phyloP scores from a whole-genome alignment of 352 stramenopile genomes.

The Pythium scleroteichum region DNA sequence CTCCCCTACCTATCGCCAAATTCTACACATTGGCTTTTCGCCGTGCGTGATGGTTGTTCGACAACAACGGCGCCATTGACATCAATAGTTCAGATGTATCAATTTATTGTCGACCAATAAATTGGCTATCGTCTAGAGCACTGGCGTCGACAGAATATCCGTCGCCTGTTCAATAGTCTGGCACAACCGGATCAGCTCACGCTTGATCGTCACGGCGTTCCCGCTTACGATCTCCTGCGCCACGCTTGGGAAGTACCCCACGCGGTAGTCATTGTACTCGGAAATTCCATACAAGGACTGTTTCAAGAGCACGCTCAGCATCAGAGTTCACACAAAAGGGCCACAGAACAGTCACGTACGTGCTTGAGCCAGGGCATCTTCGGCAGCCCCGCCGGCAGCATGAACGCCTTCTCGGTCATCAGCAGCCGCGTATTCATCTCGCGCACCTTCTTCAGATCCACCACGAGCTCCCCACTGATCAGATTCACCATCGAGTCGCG shows the following conservation, averaged over 20 bases:
- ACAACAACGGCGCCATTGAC: too few relatives aligned
- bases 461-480: conserved; percentile 57
- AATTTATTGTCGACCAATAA: background rate
- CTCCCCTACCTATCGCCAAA: too few relatives aligned
- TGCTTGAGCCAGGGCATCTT: conserved; percentile 85
- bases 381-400: conserved; percentile 61
- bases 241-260: conserved; percentile 72
- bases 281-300: conserved; percentile 82
- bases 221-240: conserved; percentile 68
- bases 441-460: conserved; percentile 78
- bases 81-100: background rate
- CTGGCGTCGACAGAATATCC: conserved; percentile 63
- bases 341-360: conserved; percentile 38
- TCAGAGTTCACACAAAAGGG: background rate
- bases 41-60: too few relatives aligned
- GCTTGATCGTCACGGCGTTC: conserved; percentile 74
- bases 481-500: conserved; percentile 58
- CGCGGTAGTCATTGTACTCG: conserved; percentile 81
- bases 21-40: too few relatives aligned
- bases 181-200: conserved; percentile 75
- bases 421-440: conserved; percentile 84
- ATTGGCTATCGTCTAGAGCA: conserved; percentile 31
- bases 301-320: background rate
- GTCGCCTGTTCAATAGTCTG: conserved; percentile 78
- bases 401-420: conserved; percentile 79